phyloP scores from a whole-genome alignment of 2,329 filamentous ascomycete genomes.

The Paecilomyces niveus region DNA sequence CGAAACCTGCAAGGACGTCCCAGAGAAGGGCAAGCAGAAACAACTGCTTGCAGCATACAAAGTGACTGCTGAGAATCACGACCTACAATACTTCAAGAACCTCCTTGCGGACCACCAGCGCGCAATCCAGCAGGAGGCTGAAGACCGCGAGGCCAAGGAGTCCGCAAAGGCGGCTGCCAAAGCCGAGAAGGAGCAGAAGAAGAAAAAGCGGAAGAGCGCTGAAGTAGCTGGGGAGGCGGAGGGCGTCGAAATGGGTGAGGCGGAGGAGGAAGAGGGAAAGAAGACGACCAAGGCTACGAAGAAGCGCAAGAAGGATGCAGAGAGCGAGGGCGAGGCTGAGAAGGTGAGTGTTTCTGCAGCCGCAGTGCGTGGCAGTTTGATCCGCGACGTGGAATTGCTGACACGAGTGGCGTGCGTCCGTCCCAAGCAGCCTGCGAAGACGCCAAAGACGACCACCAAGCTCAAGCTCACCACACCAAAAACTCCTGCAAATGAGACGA shows the following conservation, averaged over 20 bases:
- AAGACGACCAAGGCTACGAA: constrained; percentile 50
- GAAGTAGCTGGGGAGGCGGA: constrained; percentile 44
- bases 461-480: constrained; percentile 52
- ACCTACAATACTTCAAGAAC: constrained; percentile 75
- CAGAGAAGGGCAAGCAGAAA: constrained; percentile 72
- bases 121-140: constrained; percentile 49
- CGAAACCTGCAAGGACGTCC: constrained; percentile 59
- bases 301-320: constrained; percentile 73
- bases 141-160: constrained; percentile 59
- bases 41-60: constrained; percentile 70
- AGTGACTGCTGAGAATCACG: constrained; percentile 70
- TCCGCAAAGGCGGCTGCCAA: constrained; percentile 50
- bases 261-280: constrained; percentile 38
- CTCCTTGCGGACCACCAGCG: constrained; percentile 58
- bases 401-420: background rate
- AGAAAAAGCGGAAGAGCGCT: constrained; percentile 41
- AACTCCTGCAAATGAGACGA: constrained; percentile 44
- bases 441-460: constrained; percentile 57
- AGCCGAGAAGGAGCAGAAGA: constrained; percentile 45
- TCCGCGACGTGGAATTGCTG: constrained; percentile 18
- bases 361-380: background rate
- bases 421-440: constrained; percentile 47
- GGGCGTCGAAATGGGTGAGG: constrained; percentile 49
- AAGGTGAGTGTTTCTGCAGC: constrained; percentile 45
- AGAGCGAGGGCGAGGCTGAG: constrained; percentile 62